phyloP scores from a whole-genome alignment of 2,329 filamentous ascomycete genomes.

The Ophiostoma pallidulum region DNA sequence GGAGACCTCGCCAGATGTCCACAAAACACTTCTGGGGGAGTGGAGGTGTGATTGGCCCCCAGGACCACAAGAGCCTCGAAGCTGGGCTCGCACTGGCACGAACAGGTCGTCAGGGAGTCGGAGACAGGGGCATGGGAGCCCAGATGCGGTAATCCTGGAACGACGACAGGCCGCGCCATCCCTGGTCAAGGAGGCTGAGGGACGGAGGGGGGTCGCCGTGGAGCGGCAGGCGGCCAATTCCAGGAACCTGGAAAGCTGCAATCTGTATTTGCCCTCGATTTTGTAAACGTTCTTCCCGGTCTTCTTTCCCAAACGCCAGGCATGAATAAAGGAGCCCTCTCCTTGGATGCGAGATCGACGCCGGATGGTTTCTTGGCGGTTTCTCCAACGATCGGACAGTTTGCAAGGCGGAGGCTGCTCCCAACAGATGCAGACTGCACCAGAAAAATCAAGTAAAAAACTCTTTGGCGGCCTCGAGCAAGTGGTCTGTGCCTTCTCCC shows the following conservation, averaged over 20 bases:
- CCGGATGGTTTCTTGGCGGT: not conserved
- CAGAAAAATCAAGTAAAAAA: too few relatives aligned
- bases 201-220: too few relatives aligned
- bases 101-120: too few relatives aligned
- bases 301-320: slow-evolving; percentile 1
- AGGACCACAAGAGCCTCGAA: not conserved
- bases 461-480: too few relatives aligned
- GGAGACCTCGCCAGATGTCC: not conserved
- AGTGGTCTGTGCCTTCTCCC: too few relatives aligned
- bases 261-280: not conserved
- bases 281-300: not conserved
- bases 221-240: too few relatives aligned
- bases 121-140: too few relatives aligned
- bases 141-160: not conserved
- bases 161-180: too few relatives aligned
- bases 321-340: not conserved
- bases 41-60: slow-evolving; percentile 10
- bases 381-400: too few relatives aligned
- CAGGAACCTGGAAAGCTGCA: slow-evolving; percentile 5
- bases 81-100: slow-evolving; percentile 1
- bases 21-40: slow-evolving; percentile 2
- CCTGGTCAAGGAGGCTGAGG: too few relatives aligned
- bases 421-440: too few relatives aligned
- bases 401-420: too few relatives aligned
- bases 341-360: slow-evolving; percentile 1